Evolutionary conservation across 208 protist genomes (phyloP).

Genomic region (Acanthamoeba triangularis): DNA sequence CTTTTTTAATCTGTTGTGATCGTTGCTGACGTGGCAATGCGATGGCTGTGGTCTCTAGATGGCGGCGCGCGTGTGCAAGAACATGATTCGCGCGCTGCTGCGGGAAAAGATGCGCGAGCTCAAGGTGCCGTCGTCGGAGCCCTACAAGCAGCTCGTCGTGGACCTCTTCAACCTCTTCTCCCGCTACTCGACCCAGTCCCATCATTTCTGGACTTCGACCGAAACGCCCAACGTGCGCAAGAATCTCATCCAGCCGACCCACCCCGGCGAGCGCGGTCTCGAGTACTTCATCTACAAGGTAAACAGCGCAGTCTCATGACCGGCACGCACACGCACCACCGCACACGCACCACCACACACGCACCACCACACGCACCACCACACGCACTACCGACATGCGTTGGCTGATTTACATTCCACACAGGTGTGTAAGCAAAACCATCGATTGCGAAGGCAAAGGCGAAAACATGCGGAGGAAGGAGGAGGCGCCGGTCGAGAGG

Average conservation of each 20-base stretch:
- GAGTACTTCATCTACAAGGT: slow-evolving; percentile 53
- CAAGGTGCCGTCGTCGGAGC: slow-evolving; percentile 66
- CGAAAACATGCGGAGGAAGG: not conserved
- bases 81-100: slow-evolving; percentile 48
- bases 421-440: slow-evolving; percentile 10
- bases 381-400: no score
- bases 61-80: slow-evolving; percentile 59
- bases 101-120: slow-evolving; percentile 65
- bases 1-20: not conserved
- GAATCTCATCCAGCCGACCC: slow-evolving; percentile 16
- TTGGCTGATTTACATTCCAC: no score
- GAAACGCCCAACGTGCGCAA: slow-evolving; percentile 54
- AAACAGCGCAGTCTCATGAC: not conserved
- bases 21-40: not conserved
- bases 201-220: slow-evolving; percentile 65
- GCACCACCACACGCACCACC: no score
- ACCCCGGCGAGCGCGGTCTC: slow-evolving; percentile 14
- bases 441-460: not conserved
- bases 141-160: slow-evolving; percentile 57
- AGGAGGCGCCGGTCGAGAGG: not conserved
- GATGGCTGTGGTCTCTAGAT: not conserved
- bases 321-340: no score
- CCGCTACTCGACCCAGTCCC: not conserved
- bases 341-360: no score
- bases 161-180: slow-evolving; percentile 73